Evolutionary conservation across 306 rosid genomes (phyloP).

Genomic region (Prosopis cineraria): DNA sequence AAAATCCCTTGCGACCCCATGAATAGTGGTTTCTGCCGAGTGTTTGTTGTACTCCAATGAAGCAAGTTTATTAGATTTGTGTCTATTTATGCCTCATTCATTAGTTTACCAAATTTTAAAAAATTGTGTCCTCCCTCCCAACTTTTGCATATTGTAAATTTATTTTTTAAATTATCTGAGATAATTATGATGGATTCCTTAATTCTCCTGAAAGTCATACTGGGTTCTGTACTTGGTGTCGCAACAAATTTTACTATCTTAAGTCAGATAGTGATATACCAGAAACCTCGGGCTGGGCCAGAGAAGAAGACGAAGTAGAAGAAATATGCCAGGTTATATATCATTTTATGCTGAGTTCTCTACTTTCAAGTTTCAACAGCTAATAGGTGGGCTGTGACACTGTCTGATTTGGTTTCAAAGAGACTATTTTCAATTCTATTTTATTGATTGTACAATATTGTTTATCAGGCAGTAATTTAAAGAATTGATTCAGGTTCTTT

Average conservation of each 20-base stretch:
- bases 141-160: background rate
- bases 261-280: constrained; percentile 79
- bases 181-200: constrained; percentile 43
- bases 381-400: constrained; percentile 13
- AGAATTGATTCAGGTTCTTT: constrained; percentile 22
- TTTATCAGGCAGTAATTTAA: constrained; percentile 4
- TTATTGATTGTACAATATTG: background rate
- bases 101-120: background rate
- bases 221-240: constrained; percentile 79
- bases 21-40: background rate
- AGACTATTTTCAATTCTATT: constrained; percentile 1
- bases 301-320: constrained; percentile 76
- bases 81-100: background rate
- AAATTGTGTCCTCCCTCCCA: background rate
- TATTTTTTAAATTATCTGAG: background rate
- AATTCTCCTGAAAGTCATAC: constrained; percentile 57
- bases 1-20: no score
- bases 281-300: constrained; percentile 55
- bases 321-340: constrained; percentile 10
- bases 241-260: constrained; percentile 75
- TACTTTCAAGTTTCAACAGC: constrained; percentile 16
- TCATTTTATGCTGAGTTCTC: constrained; percentile 25
- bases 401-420: background rate
- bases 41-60: background rate
- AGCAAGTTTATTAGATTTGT: background rate